Conservation (phyloP, 2,329 filamentous ascomycete species). For the Calonectria multiphialidica region DNA sequence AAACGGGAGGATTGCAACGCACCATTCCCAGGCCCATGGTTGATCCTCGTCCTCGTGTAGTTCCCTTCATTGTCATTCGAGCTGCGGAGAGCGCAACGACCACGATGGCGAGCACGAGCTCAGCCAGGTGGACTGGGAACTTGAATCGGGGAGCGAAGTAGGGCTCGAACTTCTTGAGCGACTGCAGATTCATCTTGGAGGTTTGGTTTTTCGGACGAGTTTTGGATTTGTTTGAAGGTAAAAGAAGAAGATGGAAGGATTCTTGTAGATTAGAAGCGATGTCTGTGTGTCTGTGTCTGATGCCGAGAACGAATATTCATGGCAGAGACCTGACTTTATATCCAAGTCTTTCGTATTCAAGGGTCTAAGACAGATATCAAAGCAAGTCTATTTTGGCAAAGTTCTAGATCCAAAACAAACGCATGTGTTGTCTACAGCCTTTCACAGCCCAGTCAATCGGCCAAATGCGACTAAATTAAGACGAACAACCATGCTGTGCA, state of each 20-base stretch:
- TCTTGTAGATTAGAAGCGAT: not conserved
- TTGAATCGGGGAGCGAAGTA: slow-evolving; percentile 16
- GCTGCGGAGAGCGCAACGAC: slow-evolving; percentile 29
- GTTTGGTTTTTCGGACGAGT: not conserved
- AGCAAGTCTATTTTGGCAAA: slow-evolving; percentile 4
- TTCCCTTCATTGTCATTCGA: slow-evolving; percentile 27
- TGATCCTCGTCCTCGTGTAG: slow-evolving; percentile 27
- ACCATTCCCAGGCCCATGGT: slow-evolving; percentile 38
- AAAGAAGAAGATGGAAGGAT: not conserved
- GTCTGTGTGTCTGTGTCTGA: not conserved
- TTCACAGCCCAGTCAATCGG: not conserved
- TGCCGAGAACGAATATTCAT: not conserved
- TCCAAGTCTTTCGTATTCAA: not conserved
- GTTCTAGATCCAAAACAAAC: not conserved
- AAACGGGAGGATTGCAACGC: not conserved
- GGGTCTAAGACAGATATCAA: not conserved
- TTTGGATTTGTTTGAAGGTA: not conserved
- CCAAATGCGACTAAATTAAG: not conserved
- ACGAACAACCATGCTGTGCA: not conserved
- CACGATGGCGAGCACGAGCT: slow-evolving; percentile 2
- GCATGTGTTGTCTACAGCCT: not conserved
- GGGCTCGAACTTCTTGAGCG: slow-evolving; percentile 9
- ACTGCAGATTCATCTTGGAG: not conserved
- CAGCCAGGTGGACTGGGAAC: slow-evolving; percentile 11
- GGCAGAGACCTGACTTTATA: slow-evolving; percentile 6